Base-by-base conservation (phyloP, 2,329 filamentous ascomycete genomes). In the Aspergillus tanneri region DNA sequence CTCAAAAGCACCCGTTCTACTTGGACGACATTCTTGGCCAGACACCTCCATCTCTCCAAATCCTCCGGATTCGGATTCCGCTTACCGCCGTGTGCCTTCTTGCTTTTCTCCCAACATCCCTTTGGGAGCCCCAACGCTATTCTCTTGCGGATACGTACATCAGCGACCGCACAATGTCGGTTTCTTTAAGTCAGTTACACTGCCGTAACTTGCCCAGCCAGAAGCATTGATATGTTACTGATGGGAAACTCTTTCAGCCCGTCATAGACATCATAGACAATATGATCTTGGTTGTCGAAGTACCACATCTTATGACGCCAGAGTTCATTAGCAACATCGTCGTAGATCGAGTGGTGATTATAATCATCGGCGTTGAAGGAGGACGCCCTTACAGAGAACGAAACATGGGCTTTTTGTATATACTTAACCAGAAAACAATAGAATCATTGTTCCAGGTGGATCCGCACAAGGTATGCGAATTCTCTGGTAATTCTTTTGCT, bases 271-370 rank as follows among this genome's bases (percentile, higher is more conserved):
- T 75, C 74, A 55, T 83, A 83, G 49, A 83, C 75, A 39, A 81
- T 74, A 4, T 78, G 73, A 45, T 73, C 65, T 14, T 74, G 65
- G n/a, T 74, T 79, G 56, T 77, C 78, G 64, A 82, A 82, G n/a
- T n/a, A n/a, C 80, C 80, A 83, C 59, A 83, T 75, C 50, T 83
- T 80, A 55, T 83, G 83, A 2, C 77, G 74, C 81, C 80, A 83
- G 60, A 80, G 82, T 43, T 78, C 73, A 43, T 75, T 63, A 0
- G 76, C 78, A 32, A 75, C 70, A 54, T 82, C 82, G 54, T 83
- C 78, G 60, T 83, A 83, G 44, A 83, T 70, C 1, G 82, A 67
- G 52, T 82, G 79, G 2, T 75, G 72, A 55, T 82, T 71, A 35
- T 69, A 69, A 27, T 83, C 72, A 51, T 83, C 80, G 27, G 70